A percentile compares a stretch with the other conserved stretches of the same genome.
These are phyloP conservation scores for Stenocarpella maydis DNA, from an alignment of 2,329 filamentous ascomycete species.

Conservation along the genomic window DNA sequence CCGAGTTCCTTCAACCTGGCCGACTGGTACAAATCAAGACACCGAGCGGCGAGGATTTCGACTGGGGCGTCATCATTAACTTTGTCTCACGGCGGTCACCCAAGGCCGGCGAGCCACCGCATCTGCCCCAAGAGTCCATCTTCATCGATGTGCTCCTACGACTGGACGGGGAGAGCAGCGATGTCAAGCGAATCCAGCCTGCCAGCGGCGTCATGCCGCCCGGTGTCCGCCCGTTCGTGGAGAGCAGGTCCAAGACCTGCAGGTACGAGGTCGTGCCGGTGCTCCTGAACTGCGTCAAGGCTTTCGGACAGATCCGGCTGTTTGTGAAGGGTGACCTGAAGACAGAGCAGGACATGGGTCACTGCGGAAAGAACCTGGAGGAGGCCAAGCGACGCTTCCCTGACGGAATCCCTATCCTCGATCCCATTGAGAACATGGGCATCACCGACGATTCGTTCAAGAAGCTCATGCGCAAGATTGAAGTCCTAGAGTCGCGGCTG, in stretches of 20 bases:
- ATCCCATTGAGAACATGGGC: slow-evolving; percentile 95
- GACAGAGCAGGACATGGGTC: slow-evolving; percentile 68
- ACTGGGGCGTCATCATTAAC: slow-evolving; percentile 90
- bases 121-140: slow-evolving; percentile 77
- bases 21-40: slow-evolving; percentile 88
- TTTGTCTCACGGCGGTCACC: slow-evolving; percentile 70
- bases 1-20: slow-evolving; percentile 87
- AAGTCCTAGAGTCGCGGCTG: slow-evolving; percentile 90
- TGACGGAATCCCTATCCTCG: slow-evolving; percentile 86
- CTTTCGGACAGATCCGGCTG: slow-evolving; percentile 83
- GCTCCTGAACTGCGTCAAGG: slow-evolving; percentile 83
- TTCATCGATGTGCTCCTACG: slow-evolving; percentile 83
- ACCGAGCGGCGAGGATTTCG: slow-evolving; percentile 79
- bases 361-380: slow-evolving; percentile 73
- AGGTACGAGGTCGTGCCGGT: slow-evolving; percentile 87
- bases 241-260: slow-evolving; percentile 64
- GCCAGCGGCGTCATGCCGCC: slow-evolving; percentile 72
- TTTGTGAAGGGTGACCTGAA: slow-evolving; percentile 83
- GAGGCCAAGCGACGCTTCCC: slow-evolving; percentile 90
- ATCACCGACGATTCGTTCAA: slow-evolving; percentile 95
- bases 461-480: slow-evolving; percentile 92
- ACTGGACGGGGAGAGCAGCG: slow-evolving; percentile 59
- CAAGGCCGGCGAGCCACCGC: slow-evolving; percentile 74
- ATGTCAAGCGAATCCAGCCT: slow-evolving; percentile 58
- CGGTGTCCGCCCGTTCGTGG: slow-evolving; percentile 62